Evolutionary conservation across 2,329 filamentous ascomycete species (phyloP).

Genomic region (Bipolaris sorokiniana): DNA sequence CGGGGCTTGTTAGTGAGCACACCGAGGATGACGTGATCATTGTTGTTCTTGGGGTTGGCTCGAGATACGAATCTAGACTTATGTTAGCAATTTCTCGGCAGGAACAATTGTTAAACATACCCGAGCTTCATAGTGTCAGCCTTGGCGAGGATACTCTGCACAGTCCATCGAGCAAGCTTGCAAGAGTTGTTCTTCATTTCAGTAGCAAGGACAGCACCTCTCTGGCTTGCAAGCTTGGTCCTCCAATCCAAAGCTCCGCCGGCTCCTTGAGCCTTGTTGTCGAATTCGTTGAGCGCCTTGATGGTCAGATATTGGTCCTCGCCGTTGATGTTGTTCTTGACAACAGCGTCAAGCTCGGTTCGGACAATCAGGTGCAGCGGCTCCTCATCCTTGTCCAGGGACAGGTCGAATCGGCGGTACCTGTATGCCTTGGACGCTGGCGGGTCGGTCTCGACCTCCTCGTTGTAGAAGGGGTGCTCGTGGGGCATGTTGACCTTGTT

Average conservation of each 20-base stretch:
- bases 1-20: conserved; percentile 97
- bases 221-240: conserved; percentile 89
- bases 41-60: conserved; percentile 86
- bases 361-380: conserved; percentile 91
- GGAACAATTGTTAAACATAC: conserved; percentile 58
- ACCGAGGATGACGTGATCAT: conserved; percentile 93
- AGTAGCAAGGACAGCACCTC: conserved; percentile 95
- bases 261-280: conserved; percentile 94
- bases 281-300: conserved; percentile 98
- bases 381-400: conserved; percentile 87
- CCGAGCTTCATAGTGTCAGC: conserved; percentile 99
- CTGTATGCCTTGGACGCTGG: conserved; percentile 97
- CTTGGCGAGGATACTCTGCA: conserved; percentile 93
- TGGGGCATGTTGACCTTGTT: conserved; percentile 83
- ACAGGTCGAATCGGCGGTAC: conserved; percentile 96
- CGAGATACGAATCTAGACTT: conserved; percentile 86
- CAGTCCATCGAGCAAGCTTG: conserved; percentile 98
- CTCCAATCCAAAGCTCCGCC: conserved; percentile 97
- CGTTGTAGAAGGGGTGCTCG: conserved; percentile 97
- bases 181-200: conserved; percentile 99
- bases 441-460: conserved; percentile 88
- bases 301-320: conserved; percentile 91
- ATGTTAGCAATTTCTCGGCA: conserved; percentile 11
- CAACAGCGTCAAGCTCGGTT: conserved; percentile 91
- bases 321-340: conserved; percentile 91